Evolutionary conservation across 2,329 filamentous ascomycete species (phyloP), one percentile per base, ranked within the genome.

Genomic region (Hawksworthiomyces lignivorus): DNA sequence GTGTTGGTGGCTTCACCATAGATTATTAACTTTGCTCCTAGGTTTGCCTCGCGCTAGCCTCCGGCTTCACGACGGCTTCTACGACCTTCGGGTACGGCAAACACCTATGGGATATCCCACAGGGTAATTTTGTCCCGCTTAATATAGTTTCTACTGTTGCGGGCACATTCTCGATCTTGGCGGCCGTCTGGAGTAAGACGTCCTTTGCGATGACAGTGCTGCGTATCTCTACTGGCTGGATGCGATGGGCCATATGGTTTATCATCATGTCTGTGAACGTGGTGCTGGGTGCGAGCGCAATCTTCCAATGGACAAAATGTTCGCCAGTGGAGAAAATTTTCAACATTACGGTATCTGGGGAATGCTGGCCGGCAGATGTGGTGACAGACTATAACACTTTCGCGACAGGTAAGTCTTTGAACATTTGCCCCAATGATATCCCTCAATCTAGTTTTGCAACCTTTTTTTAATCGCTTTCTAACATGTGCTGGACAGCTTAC

Each of bases 151-250:
- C 31, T 47, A 52, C 51, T 30, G 36, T 51, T 5, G 46, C 49
- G 15, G 51, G 48, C 22, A 52, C 52, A 37, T 56, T 56, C 31
- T 58, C 54, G 9, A 55, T 58, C 34, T 46, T 55, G 6, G 58
- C 54, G 1, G 54, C 62, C 12, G 51, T 57, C 1, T 56, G 55
- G 52, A 58, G 57, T 49, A 66, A 65, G 51, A 63, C 59, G 1
- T 62, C 61, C 0, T 63, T 65, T 43, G 62, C 58, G 14, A 45
- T 62, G 24, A 63, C 59, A 1, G 51, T 64, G 18, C 54, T 64
- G 20, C 58, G 59, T 3, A 53, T 62, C 35, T 54, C 57, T 12
- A 45, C 46, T 14, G 51, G 55, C 12, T 52, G 56, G 50, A 43
- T 52, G 22, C 54, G 54, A 27, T 45, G 29, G 18, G 20, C 50